Base-by-base conservation (phyloP, 163 green algal genomes). In the Chlorella variabilis region DNA sequence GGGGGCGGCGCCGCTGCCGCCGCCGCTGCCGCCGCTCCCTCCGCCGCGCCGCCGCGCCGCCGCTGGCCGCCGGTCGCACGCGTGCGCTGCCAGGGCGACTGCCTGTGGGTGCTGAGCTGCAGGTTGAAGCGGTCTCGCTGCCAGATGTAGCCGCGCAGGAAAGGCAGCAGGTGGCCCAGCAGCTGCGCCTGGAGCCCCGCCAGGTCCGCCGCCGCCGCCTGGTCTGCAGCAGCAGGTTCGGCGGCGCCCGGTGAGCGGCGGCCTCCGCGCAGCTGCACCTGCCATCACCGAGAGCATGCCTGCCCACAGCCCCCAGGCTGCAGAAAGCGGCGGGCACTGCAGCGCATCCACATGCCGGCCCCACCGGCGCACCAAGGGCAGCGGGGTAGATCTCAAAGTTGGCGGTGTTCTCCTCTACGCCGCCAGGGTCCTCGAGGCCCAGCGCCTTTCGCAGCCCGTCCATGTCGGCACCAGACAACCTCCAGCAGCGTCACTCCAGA, bases 141-240 rank as follows among this genome's bases (percentile, higher is more conserved):
- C 94, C 94, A 98, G 33, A 96, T 91, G 81, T 96, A 96, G 18
- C 76, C 82, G 0, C 39, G n/a, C 20, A 90, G 31, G 17, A 54
- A 54, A 17, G 80, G 78, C 36, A 78, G 38, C n/a, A 85, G 18
- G 63, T 77, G 33, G 2, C 71, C 38, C 11, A 90, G 21, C 18
- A 85, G 68, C 27, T 81, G 78, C 3, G 33, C 45, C 29, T 34
- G 78, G 18, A 79, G 34, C 1, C 25, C 49, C 6, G 62, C 45
- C 17, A 84, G 58, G 6, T 63, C 29, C 4, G 0, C 15, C 4
- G 34, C 31, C 27, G 65, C 7, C 27, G 23, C 15, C 21, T n/a
- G n/a, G n/a, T 25, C 73, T 41, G 75, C 58, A 31, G 34, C 73
- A 34, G 58, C 58, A 27, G 45, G 45, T 54, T 54, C 45, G 15